Evolutionary conservation across 1,139 yeast species (phyloP).

Genomic region (Magnusiomyces suaveolens): DNA sequence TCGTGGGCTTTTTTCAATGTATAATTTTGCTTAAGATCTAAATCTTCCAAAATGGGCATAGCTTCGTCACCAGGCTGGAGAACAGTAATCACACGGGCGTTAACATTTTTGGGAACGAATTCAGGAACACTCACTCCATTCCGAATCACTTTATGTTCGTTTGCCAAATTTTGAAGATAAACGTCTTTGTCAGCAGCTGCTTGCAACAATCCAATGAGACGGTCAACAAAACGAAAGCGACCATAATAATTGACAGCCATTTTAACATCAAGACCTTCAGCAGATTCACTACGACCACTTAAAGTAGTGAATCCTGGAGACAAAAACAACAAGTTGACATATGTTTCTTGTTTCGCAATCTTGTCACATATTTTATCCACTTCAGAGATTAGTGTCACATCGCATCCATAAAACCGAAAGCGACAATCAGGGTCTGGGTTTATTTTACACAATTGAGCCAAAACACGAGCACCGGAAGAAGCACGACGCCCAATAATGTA

Average conservation of each 20-base stretch:
- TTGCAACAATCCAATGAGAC: constrained; percentile 23
- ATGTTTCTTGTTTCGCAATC: constrained; percentile 20
- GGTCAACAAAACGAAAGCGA: constrained; percentile 24
- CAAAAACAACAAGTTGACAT: constrained; percentile 25
- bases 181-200: constrained; percentile 22
- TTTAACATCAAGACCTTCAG: constrained; percentile 27
- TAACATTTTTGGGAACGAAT: background rate
- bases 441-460: constrained; percentile 20
- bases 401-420: constrained; percentile 22
- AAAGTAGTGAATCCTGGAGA: constrained; percentile 22
- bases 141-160: background rate
- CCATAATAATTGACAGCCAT: constrained; percentile 27
- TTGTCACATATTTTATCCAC: constrained; percentile 20
- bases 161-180: constrained; percentile 18
- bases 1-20: constrained; percentile 13
- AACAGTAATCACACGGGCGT: constrained; percentile 27
- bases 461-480: constrained; percentile 21
- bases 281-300: constrained; percentile 23
- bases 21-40: constrained; percentile 21
- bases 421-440: constrained; percentile 20
- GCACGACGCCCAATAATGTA: constrained; percentile 29
- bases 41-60: constrained; percentile 20
- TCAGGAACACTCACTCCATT: background rate
- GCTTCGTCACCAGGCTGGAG: constrained; percentile 26
- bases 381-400: constrained; percentile 22